Percentiles rank a stretch among this genome's conserved stretches.
phyloP scores from a whole-genome alignment of 768 basidiomycete species.

The Wakefieldia striispora region DNA sequence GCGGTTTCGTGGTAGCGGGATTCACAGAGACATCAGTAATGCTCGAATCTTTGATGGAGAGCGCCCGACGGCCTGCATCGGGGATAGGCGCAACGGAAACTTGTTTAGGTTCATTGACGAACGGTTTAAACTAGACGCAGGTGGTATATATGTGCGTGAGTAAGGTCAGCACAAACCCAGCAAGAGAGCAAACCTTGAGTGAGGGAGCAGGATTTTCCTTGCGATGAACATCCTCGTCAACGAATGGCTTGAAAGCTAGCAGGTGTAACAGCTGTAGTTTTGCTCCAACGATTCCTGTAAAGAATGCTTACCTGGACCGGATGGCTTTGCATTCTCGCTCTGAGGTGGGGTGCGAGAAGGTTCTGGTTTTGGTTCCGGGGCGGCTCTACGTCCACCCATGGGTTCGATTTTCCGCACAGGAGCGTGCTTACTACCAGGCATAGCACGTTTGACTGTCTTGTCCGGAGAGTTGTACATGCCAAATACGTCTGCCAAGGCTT shows the following conservation, averaged over 20 bases:
- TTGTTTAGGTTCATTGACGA: constrained; percentile 53
- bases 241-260: constrained; percentile 58
- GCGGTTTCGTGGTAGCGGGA: constrained; percentile 24
- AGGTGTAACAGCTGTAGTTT: constrained; percentile 4
- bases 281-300: constrained; percentile 15
- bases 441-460: constrained; percentile 55
- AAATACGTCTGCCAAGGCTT: constrained; percentile 91
- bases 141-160: constrained; percentile 6
- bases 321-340: constrained; percentile 21
- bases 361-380: constrained; percentile 33
- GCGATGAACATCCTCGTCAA: constrained; percentile 55
- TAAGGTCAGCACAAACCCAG: neutral
- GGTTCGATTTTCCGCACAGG: constrained; percentile 68
- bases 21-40: constrained; percentile 16
- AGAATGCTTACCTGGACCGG: constrained; percentile 38
- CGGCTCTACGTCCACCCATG: constrained; percentile 34
- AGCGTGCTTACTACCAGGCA: constrained; percentile 70
- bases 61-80: constrained; percentile 37
- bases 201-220: constrained; percentile 42
- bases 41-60: constrained; percentile 50
- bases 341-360: constrained; percentile 31
- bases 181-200: constrained; percentile 13
- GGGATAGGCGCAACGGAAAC: constrained; percentile 34
- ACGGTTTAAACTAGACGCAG: constrained; percentile 58
- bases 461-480: constrained; percentile 95